Percentiles rank a stretch among this genome's conserved stretches.
phyloP scores from a whole-genome alignment of 2,329 filamentous ascomycete genomes.

The Simplicillium aogashimaense region DNA sequence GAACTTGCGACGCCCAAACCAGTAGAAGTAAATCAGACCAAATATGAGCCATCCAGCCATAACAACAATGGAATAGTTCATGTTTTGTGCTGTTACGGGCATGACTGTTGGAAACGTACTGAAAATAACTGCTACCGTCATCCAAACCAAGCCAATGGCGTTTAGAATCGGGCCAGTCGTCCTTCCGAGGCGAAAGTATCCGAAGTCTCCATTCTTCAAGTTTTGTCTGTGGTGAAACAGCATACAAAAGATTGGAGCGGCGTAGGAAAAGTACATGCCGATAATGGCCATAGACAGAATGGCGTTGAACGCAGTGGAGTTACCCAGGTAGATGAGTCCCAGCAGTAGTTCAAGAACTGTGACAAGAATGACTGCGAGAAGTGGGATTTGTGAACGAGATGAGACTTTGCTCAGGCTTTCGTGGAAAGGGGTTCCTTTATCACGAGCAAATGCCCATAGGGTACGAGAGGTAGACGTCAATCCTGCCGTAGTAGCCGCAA shows the following conservation, averaged over 20 bases:
- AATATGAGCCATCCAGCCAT: slow-evolving; percentile 26
- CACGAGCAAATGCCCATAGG: slow-evolving; percentile 27
- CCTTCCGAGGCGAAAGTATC: slow-evolving; percentile 18
- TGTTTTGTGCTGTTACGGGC: slow-evolving; percentile 29
- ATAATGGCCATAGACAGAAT: slow-evolving; percentile 30
- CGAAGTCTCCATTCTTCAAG: slow-evolving; percentile 9
- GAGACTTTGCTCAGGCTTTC: slow-evolving; percentile 24
- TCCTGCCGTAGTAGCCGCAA: slow-evolving; percentile 19
- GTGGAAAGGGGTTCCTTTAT: slow-evolving; percentile 24
- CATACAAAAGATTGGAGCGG: slow-evolving; percentile 27
- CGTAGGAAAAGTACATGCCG: slow-evolving; percentile 31
- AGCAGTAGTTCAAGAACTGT: slow-evolving; percentile 17
- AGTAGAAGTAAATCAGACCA: slow-evolving; percentile 22
- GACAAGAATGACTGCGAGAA: slow-evolving; percentile 15
- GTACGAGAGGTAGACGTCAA: slow-evolving; percentile 25
- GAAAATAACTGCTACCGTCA: slow-evolving; percentile 31
- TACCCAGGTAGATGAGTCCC: slow-evolving; percentile 29
- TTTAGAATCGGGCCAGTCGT: slow-evolving; percentile 25
- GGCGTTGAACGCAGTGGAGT: slow-evolving; percentile 29
- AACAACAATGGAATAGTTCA: slow-evolving; percentile 37
- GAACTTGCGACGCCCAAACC: slow-evolving; percentile 14
- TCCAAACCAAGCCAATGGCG: slow-evolving; percentile 29
- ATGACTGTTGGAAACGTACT: slow-evolving; percentile 31
- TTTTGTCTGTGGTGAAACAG: slow-evolving; percentile 22
- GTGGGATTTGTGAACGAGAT: slow-evolving; percentile 20